Conservation (phyloP, 768 basidiomycete species). For the Terana coerulea region DNA sequence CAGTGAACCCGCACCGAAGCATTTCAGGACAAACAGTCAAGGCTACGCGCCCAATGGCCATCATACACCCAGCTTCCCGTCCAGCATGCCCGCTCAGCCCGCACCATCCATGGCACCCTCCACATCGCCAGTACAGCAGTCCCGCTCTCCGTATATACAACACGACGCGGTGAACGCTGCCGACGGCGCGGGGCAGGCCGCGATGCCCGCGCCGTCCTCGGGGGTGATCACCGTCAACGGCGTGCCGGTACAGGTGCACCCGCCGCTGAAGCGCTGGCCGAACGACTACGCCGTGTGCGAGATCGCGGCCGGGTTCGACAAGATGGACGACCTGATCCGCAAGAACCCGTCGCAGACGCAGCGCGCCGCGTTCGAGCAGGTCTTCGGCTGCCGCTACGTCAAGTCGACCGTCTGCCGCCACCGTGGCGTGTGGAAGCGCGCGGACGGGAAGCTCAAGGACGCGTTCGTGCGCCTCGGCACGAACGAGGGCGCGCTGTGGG, state of each 20-base stretch:
- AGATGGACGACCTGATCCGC: slow-evolving; percentile 38
- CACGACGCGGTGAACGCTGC: neutral
- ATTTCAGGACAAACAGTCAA: neutral
- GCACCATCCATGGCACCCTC: neutral
- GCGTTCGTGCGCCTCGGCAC: slow-evolving; percentile 53
- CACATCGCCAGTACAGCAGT: neutral
- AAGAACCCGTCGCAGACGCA: slow-evolving; percentile 48
- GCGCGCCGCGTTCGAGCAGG: slow-evolving; percentile 62
- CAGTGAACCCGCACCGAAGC: neutral
- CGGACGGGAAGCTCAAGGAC: slow-evolving; percentile 41
- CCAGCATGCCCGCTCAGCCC: neutral
- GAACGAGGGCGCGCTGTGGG: slow-evolving; percentile 61
- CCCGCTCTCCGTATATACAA: neutral
- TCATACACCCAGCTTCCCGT: neutral
- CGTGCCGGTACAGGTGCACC: slow-evolving; percentile 50
- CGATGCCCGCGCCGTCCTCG: slow-evolving; percentile 7
- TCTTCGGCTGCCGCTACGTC: slow-evolving; percentile 68
- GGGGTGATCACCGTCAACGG: slow-evolving; percentile 25
- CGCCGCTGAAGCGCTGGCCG: slow-evolving; percentile 70
- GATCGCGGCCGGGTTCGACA: slow-evolving; percentile 55
- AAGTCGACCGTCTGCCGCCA: slow-evolving; percentile 74
- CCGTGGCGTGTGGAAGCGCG: slow-evolving; percentile 63
- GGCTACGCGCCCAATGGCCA: neutral
- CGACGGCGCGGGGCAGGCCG: slow-evolving; percentile 5
- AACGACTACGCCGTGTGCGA: slow-evolving; percentile 73